phyloP scores from a whole-genome alignment of 108 stramenopile species.

The Stephanodiscus triporus region DNA sequence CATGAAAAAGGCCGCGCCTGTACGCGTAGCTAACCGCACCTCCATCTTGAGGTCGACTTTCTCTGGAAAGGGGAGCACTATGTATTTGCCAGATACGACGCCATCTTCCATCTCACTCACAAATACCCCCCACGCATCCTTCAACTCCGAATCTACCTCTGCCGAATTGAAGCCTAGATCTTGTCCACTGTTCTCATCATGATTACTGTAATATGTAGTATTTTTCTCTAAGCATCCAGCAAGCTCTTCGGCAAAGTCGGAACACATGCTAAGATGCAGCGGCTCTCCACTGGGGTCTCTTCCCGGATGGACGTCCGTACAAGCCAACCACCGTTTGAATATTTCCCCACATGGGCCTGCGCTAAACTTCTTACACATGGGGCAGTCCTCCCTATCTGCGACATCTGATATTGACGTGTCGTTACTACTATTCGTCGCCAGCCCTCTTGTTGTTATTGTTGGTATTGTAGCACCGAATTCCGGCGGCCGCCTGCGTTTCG shows the following conservation, averaged over 20 bases:
- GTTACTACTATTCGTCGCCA: background rate
- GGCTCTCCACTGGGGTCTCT: constrained; percentile 47
- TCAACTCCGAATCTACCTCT: constrained; percentile 21
- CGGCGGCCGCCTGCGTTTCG: constrained; percentile 6
- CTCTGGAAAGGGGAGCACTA: constrained; percentile 39
- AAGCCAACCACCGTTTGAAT: constrained; percentile 53
- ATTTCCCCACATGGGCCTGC: constrained; percentile 54
- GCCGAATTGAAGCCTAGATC: constrained; percentile 2
- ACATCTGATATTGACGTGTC: background rate
- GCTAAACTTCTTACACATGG: constrained; percentile 59
- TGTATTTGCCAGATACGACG: constrained; percentile 22
- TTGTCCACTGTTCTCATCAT: constrained; percentile 31
- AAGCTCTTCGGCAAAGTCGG: constrained; percentile 39
- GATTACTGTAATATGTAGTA: constrained; percentile 37
- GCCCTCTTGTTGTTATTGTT: background rate
- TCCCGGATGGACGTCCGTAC: constrained; percentile 51
- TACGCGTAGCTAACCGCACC: constrained; percentile 29
- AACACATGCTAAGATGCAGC: constrained; percentile 43
- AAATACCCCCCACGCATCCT: constrained; percentile 46
- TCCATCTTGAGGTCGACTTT: constrained; percentile 40
- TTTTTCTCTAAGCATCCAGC: constrained; percentile 48
- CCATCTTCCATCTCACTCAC: constrained; percentile 51
- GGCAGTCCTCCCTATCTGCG: constrained; percentile 55
- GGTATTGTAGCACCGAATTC: constrained; percentile 6
- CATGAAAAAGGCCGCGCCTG: constrained; percentile 47